These are phyloP conservation scores for Coprinellus micaceus DNA, from an alignment of 768 basidiomycete species.

Conservation along the genomic window DNA sequence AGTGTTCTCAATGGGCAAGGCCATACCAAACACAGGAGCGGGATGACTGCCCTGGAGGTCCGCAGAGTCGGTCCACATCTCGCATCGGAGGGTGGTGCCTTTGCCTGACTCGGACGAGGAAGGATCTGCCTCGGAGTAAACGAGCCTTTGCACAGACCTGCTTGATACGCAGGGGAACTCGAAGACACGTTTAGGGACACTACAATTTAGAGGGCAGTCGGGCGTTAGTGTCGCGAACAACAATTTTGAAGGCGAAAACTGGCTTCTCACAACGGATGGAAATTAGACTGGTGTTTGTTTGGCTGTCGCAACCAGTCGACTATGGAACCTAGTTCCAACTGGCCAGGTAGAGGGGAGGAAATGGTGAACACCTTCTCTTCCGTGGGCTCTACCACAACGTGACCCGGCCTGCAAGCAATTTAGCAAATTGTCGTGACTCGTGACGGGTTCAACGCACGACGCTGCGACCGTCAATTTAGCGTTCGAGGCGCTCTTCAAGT, in stretches of 20 bases:
- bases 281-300: neutral
- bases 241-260: neutral
- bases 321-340: constrained; percentile 1
- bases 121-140: neutral
- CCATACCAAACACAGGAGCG: neutral
- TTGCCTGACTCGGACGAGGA: neutral
- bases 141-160: neutral
- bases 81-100: neutral
- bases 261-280: neutral
- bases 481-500: neutral
- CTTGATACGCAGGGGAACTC: neutral
- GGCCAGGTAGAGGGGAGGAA: constrained; percentile 8
- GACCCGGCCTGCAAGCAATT: constrained; percentile 8
- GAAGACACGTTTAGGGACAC: neutral
- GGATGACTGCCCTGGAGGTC: too few species aligned
- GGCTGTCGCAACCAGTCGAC: constrained; percentile 8
- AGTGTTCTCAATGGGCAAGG: neutral
- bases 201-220: too few species aligned
- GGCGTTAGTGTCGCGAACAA: neutral
- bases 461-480: constrained; percentile 4
- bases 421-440: neutral
- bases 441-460: constrained; percentile 2
- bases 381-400: constrained; percentile 5
- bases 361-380: neutral
- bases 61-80: neutral